Evolutionary conservation across 257 asterid genomes (phyloP).

Genomic region (Echium plantagineum): DNA sequence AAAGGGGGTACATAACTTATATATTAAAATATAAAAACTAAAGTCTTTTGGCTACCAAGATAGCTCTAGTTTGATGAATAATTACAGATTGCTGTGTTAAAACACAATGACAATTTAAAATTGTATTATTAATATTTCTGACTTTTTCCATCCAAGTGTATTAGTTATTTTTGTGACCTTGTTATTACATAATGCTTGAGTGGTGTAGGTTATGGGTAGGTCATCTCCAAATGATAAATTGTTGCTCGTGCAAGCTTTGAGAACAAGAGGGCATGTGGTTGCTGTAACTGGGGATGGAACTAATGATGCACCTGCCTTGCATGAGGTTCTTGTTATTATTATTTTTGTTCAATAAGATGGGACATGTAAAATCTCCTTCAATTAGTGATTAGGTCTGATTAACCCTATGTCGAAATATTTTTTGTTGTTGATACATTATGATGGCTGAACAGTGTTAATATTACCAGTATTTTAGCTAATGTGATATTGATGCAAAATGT

Average conservation of each 20-base stretch:
- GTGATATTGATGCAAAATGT: constrained; percentile 12
- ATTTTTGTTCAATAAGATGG: not conserved
- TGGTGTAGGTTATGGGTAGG: constrained; percentile 87
- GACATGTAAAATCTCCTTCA: not conserved
- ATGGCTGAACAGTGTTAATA: not conserved
- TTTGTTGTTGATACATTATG: not conserved
- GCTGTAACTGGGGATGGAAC: constrained; percentile 99
- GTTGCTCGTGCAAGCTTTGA: constrained; percentile 88
- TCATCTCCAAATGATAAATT: constrained; percentile 95
- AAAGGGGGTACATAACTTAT: no score
- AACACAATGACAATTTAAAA: no score
- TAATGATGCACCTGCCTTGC: constrained; percentile 97
- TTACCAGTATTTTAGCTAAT: not conserved
- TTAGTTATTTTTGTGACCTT: not conserved
- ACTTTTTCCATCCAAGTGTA: not conserved
- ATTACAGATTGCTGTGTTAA: not conserved
- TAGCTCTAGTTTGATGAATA: no score
- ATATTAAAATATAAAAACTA: no score
- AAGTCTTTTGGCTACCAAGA: no score
- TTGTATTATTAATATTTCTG: no score
- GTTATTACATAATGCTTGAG: not conserved
- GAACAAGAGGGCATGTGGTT: constrained; percentile 83
- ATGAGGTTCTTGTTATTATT: constrained; percentile 51
- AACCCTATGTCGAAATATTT: not conserved
- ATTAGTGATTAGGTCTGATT: not conserved